phyloP scores from a whole-genome alignment of 2,329 filamentous ascomycete genomes.

The Ophiocordyceps camponoti-saundersi region DNA sequence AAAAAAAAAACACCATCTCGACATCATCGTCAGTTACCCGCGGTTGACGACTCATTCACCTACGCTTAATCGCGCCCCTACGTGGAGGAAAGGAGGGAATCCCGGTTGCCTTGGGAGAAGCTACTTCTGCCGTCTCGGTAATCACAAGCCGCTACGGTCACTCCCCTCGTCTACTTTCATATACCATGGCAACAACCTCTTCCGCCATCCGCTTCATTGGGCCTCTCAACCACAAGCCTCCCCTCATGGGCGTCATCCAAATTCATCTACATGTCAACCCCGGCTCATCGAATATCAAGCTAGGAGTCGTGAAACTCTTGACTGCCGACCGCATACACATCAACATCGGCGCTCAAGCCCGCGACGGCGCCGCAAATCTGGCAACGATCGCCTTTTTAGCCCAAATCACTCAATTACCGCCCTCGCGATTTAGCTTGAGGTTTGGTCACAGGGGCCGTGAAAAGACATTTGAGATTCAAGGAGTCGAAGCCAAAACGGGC shows the following conservation, averaged over 20 bases:
- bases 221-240: conserved; percentile 26
- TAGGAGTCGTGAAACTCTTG: conserved; percentile 40
- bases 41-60: too few species aligned
- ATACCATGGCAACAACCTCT: conserved; percentile 9
- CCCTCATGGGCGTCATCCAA: conserved; percentile 27
- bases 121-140: too few species aligned
- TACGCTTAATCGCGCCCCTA: too few species aligned
- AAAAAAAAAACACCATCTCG: too few species aligned
- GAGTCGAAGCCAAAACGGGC: conserved; percentile 14
- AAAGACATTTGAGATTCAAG: conserved; percentile 36
- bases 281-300: conserved; percentile 39
- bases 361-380: conserved; percentile 52
- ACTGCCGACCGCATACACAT: conserved; percentile 41
- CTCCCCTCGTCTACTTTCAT: not conserved
- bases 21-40: too few species aligned
- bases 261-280: conserved; percentile 53
- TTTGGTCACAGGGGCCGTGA: conserved; percentile 47
- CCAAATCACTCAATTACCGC: conserved; percentile 40
- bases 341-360: conserved; percentile 46
- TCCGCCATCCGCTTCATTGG: conserved; percentile 27
- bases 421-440: conserved; percentile 44
- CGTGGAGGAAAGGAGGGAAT: too few species aligned
- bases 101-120: too few species aligned
- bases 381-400: conserved; percentile 47
- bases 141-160: not conserved